These are phyloP conservation scores for Jaminaea rosea DNA, from an alignment of 1,284 basidiomycete genomes.

Conservation along the genomic window DNA sequence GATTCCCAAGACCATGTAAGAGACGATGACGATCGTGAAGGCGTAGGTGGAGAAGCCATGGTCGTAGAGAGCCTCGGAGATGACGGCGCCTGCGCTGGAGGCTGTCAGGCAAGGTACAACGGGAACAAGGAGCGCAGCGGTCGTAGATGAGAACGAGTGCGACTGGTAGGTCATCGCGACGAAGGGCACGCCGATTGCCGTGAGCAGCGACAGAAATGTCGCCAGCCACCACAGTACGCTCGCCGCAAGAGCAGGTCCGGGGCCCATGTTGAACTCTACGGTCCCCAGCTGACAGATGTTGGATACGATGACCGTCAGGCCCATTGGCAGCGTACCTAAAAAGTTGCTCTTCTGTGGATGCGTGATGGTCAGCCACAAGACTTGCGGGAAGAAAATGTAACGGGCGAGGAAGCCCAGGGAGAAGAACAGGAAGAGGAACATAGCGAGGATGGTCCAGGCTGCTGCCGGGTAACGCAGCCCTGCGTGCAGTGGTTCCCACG, in stretches of 20 bases:
- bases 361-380: conserved; percentile 31
- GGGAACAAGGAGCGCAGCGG: conserved; percentile 28
- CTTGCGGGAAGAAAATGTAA: conserved; percentile 31
- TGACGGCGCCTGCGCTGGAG: conserved; percentile 20
- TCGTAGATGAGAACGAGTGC: conserved; percentile 31
- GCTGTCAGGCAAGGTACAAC: conserved; percentile 36
- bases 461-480: conserved; percentile 16
- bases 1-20: conserved; percentile 31
- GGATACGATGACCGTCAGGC: conserved; percentile 28
- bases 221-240: conserved; percentile 26
- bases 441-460: conserved; percentile 7
- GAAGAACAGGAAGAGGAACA: conserved; percentile 18
- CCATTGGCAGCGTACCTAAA: conserved; percentile 32
- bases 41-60: conserved; percentile 19
- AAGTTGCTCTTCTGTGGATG: conserved; percentile 35
- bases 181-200: conserved; percentile 26
- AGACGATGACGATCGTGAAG: conserved; percentile 25
- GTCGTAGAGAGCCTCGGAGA: conserved; percentile 24
- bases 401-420: conserved; percentile 19
- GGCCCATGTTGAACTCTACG: conserved; percentile 17
- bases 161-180: conserved; percentile 35
- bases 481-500: conserved; percentile 17
- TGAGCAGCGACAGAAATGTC: conserved; percentile 14
- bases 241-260: conserved; percentile 18
- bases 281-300: conserved; percentile 28